These are phyloP conservation scores for Nakaseomyces nivariensis DNA, from an alignment of 1,139 yeast species.

Conservation along the genomic window DNA sequence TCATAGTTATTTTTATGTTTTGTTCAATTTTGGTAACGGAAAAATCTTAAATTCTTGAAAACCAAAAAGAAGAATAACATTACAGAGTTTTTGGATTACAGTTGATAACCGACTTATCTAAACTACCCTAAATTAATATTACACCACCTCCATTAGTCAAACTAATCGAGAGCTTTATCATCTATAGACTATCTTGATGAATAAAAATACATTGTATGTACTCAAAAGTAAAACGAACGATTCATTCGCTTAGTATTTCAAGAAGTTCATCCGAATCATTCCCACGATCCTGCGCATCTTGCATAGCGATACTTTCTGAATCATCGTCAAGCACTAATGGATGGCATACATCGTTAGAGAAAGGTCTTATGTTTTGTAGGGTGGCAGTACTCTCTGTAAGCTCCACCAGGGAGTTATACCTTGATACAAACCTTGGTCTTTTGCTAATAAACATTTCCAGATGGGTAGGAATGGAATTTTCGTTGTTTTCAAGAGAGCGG, in stretches of 20 bases:
- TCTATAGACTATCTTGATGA: no score
- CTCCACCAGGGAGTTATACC: slow-evolving; percentile 29
- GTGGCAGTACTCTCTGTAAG: slow-evolving; percentile 27
- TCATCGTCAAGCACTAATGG: slow-evolving; percentile 27
- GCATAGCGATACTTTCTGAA: slow-evolving; percentile 2
- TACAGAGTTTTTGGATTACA: no score
- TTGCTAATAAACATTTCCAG: slow-evolving; percentile 16
- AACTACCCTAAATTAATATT: no score
- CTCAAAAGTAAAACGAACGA: neutral
- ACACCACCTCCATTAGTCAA: no score
- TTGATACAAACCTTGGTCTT: slow-evolving; percentile 26
- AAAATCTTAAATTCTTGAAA: no score
- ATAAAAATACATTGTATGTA: no score
- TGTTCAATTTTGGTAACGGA: no score
- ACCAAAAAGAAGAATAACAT: no score
- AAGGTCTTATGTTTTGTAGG: slow-evolving; percentile 23
- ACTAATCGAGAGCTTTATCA: no score
- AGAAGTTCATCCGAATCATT: slow-evolving; percentile 16
- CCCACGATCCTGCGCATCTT: slow-evolving; percentile 4
- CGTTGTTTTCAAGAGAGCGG: slow-evolving; percentile 19
- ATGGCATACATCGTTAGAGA: slow-evolving; percentile 25
- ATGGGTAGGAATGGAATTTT: slow-evolving; percentile 15
- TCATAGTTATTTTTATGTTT: no score
- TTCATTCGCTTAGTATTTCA: slow-evolving; percentile 12
- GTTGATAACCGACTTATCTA: no score